These are phyloP conservation scores for Fistulifera pelliculosa DNA, from an alignment of 108 stramenopile species.

Conservation along the genomic window DNA sequence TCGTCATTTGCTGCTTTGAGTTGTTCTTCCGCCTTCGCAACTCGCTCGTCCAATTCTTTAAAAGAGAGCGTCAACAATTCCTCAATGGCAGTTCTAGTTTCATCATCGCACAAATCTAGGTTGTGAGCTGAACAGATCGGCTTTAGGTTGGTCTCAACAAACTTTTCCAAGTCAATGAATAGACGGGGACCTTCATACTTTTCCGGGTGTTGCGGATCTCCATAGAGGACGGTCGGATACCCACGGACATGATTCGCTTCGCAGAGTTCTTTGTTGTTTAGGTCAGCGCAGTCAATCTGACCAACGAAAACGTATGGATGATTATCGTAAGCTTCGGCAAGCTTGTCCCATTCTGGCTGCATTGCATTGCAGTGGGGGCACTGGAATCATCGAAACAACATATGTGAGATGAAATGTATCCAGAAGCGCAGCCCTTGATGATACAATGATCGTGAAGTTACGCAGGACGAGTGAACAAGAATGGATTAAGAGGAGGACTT, in stretches of 20 bases:
- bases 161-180: slow-evolving; percentile 49
- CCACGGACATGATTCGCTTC: slow-evolving; percentile 67
- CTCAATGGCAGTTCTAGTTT: slow-evolving; percentile 1
- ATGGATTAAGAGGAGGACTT: slow-evolving; percentile 4
- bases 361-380: slow-evolving; percentile 34
- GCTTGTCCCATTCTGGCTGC: slow-evolving; percentile 74
- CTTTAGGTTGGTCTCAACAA: slow-evolving; percentile 55
- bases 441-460: too few species aligned
- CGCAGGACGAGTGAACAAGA: background rate
- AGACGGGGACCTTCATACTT: slow-evolving; percentile 75
- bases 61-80: slow-evolving; percentile 24
- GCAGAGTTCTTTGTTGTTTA: slow-evolving; percentile 54
- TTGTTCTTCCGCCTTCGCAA: slow-evolving; percentile 53
- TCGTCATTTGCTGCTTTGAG: slow-evolving; percentile 40
- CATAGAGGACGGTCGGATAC: slow-evolving; percentile 78
- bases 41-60: slow-evolving; percentile 34
- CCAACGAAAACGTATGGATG: slow-evolving; percentile 48
- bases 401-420: background rate
- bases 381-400: background rate
- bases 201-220: slow-evolving; percentile 46
- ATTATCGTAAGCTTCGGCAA: slow-evolving; percentile 51
- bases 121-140: slow-evolving; percentile 40
- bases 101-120: slow-evolving; percentile 50
- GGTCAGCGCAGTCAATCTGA: slow-evolving; percentile 83
- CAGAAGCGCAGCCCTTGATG: too few species aligned